Base-by-base conservation (phyloP, 805 yeast species). In the Schizosaccharomyces cryophilus region DNA sequence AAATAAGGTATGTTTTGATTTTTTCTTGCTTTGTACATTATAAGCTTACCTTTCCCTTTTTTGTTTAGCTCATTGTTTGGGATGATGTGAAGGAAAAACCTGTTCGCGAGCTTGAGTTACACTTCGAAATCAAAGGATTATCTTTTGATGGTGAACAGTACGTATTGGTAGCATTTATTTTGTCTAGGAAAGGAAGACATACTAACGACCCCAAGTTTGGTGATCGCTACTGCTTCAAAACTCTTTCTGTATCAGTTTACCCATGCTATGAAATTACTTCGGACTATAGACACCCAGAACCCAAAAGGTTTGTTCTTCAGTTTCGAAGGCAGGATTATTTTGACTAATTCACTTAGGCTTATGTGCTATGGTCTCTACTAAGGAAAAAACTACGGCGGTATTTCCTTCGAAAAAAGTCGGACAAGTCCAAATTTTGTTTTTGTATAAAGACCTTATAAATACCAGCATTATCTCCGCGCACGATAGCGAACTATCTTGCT, bases 71-170 rank as follows among this genome's bases (percentile, higher is more conserved):
- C 47, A 77, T 87, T 42, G 82, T 90, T 19, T 93, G 96, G 95
- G 96, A 90, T 71, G 97, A 90, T 69, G 71, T 86, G 63, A 85
- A 86, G 70, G 78, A 83, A 64, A 82, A 81, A 65, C 82, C 82
- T 35, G 84, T 89, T 3, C 74, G 87, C 21, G 77, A 78, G 45
- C 72, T 93, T 63, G 93, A 86, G 69, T 87, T 89, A 68, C 77
- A 78, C 75, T 79, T 82, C 58, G 85, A 90, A 0, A 83, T 90
- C 3, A 73, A 84, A 58, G 81, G 84, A 64, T 87, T 87, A 9
- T 76, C 83, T 48, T 71, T 90, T 48, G 29, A 51, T 51, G 35
- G 35, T 17, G 19, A 51, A 51, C 26, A 19, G 56, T 51, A 51
- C 29, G 56, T 24, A 13, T n/a, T 26, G n/a, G 19, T 6, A 17